Evolutionary conservation across 352 stramenopile genomes (phyloP), one percentile per base, ranked within the genome.

Genomic region (Globisporangium mamillatum): DNA sequence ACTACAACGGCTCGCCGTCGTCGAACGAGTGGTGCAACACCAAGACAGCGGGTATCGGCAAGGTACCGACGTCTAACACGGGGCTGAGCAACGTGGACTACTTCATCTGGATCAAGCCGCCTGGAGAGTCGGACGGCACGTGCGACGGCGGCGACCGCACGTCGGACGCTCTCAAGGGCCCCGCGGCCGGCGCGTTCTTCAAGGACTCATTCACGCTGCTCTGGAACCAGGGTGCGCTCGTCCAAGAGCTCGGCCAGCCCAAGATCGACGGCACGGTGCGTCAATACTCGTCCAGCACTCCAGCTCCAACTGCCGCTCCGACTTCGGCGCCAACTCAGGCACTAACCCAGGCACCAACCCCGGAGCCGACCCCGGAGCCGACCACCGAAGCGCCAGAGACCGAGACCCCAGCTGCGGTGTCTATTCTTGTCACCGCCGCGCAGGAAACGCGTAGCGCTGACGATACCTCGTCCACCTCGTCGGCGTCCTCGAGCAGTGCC

Each of bases 201-300:
- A 64, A 84, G 53, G 67, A 88, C 3, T 54, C 75, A 22, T 93
- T 93, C 67, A 69, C 76, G 67, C 70, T 54, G 9, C 74, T 85
- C 10, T 93, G 82, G 81, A 89, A 93, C 72, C 81, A 93, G 32
- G 85, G 85, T 3, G 76, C 80, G n/a, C 72, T 91, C 18, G 81
- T 91, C 41, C 66, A 76, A 10, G 74, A 86, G 41, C 66, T 79
- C 53, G 73, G 77, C 5, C 75, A 70, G 29, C 34, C 73, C 18
- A 29, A 52, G 34, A 89, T 89, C 57, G 78, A 79, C 29, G 73
- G 75, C 27, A 59, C 60, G 16, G 44, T 58, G 24, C 60, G 27
- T 59, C 44, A 58, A n/a, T 66, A 29, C 44, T 46, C 44, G 24
- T 46, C 44, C 1, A 58, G 8, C 29, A 66, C 66, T 12, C 73